Conservation (phyloP, 1,139 yeast genomes). For the Magnusiomyces clavatus region DNA sequence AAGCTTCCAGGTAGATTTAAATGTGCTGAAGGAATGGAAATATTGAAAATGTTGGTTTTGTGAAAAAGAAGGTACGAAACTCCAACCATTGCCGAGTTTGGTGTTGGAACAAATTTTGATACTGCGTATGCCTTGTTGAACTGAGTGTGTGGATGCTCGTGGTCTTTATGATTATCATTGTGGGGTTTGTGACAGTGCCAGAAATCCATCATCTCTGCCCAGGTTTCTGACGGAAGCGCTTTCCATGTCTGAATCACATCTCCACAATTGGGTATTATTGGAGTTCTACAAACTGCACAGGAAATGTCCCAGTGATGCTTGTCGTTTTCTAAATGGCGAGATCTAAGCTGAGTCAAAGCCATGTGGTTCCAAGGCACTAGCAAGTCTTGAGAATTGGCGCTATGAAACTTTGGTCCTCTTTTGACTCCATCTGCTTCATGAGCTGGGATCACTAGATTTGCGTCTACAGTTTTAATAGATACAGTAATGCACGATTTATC, state of each 20-base stretch:
- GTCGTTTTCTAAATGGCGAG: too few relatives aligned
- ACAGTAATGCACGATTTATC: background rate
- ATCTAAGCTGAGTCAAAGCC: too few relatives aligned
- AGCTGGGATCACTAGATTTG: background rate
- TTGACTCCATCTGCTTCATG: slow-evolving; percentile 2
- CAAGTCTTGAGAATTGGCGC: too few relatives aligned
- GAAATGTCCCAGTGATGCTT: too few relatives aligned
- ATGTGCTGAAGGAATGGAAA: background rate
- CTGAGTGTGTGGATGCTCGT: slow-evolving; percentile 7
- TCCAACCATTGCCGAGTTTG: slow-evolving; percentile 46
- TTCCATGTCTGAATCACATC: slow-evolving; percentile 20
- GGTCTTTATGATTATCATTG: slow-evolving; percentile 23
- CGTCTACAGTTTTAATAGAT: slow-evolving; percentile 1
- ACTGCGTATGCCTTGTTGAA: slow-evolving; percentile 24
- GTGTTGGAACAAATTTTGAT: slow-evolving; percentile 40
- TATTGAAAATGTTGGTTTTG: background rate
- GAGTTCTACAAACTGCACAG: too few relatives aligned
- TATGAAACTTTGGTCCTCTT: background rate
- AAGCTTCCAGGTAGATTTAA: background rate
- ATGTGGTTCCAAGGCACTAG: too few relatives aligned
- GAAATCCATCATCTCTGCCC: slow-evolving; percentile 95
- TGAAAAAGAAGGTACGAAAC: slow-evolving; percentile 47
- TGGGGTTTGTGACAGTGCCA: slow-evolving; percentile 97
- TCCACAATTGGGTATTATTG: too few relatives aligned
- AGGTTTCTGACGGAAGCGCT: slow-evolving; percentile 83